These are phyloP conservation scores for Articulospora tetracladia DNA, from an alignment of 495 filamentous ascomycete genomes.

Conservation along the genomic window DNA sequence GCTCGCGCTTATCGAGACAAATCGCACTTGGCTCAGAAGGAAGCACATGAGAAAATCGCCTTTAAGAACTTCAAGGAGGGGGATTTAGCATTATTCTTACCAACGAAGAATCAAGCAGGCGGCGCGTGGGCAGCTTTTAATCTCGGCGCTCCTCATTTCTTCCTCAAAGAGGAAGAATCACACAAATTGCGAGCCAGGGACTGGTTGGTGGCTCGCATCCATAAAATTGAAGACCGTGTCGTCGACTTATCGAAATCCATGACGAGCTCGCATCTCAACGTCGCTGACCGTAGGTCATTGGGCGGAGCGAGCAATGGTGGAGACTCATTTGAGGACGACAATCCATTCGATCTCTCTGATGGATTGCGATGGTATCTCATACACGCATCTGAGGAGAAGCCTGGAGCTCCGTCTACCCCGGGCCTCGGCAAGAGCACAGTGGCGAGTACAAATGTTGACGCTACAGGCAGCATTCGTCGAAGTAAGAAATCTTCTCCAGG, in stretches of 20 bases:
- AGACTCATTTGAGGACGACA: slow-evolving; percentile 72
- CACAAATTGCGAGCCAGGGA: slow-evolving; percentile 81
- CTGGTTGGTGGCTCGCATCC: slow-evolving; percentile 93
- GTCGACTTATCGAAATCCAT: slow-evolving; percentile 85
- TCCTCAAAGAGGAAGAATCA: slow-evolving; percentile 85
- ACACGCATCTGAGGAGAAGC: slow-evolving; percentile 90
- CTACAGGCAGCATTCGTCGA: slow-evolving; percentile 64
- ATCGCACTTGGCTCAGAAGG: slow-evolving; percentile 74
- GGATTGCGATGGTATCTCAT: slow-evolving; percentile 94
- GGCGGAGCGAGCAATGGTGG: slow-evolving; percentile 48
- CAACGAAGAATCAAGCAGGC: slow-evolving; percentile 87
- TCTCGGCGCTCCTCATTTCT: slow-evolving; percentile 93
- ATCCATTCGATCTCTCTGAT: slow-evolving; percentile 95
- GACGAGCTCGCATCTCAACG: slow-evolving; percentile 43
- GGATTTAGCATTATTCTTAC: slow-evolving; percentile 91
- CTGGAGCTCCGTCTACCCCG: slow-evolving; percentile 88
- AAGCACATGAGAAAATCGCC: slow-evolving; percentile 96
- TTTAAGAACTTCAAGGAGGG: slow-evolving; percentile 94
- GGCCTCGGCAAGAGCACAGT: slow-evolving; percentile 88
- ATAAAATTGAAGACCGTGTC: slow-evolving; percentile 85
- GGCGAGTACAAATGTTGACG: slow-evolving; percentile 82
- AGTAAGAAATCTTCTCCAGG: slow-evolving; percentile 39
- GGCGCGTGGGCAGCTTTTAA: slow-evolving; percentile 99
- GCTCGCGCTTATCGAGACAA: slow-evolving; percentile 83
- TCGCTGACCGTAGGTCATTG: slow-evolving; percentile 47